Conservation (phyloP, 441 rosid genomes). For the Erysimum cheiri region DNA sequence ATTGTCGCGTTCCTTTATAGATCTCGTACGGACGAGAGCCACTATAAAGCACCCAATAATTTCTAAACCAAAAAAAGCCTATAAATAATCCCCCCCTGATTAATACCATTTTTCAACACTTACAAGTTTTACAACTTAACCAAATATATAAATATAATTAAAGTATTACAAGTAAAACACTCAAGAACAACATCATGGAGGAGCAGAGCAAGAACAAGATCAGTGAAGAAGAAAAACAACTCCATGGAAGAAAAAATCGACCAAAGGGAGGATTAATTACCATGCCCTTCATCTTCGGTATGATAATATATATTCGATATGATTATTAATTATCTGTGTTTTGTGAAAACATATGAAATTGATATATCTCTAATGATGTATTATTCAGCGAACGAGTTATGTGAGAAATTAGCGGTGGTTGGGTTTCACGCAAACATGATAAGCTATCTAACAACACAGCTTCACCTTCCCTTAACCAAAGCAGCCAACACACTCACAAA, state of each 20-base stretch:
- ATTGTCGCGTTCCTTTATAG: conserved; percentile 20
- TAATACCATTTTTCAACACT: conserved; percentile 35
- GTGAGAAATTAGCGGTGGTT: conserved; percentile 90
- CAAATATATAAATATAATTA: conserved; percentile 33
- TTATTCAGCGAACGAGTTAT: conserved; percentile 72
- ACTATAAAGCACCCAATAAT: conserved; percentile 36
- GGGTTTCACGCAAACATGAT: conserved; percentile 88
- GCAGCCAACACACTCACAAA: conserved; percentile 94
- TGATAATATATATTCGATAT: conserved; percentile 28
- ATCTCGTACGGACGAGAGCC: conserved; percentile 38
- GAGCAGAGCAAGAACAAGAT: conserved; percentile 39
- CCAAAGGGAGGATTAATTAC: conserved; percentile 79
- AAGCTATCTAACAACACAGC: conserved; percentile 80
- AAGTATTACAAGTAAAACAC: conserved; percentile 7
- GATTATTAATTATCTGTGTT: neutral
- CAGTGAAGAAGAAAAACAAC: conserved; percentile 50
- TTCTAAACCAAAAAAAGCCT: conserved; percentile 29
- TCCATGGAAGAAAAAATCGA: conserved; percentile 44
- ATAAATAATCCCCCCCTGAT: conserved; percentile 33
- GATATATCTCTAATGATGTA: conserved; percentile 16
- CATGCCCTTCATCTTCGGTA: conserved; percentile 96
- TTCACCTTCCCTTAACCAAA: conserved; percentile 87
- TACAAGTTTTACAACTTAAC: conserved; percentile 21
- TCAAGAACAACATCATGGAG: conserved; percentile 26
- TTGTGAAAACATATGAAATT: neutral